Base-by-base conservation (phyloP, 371 early-diverging fungal species). In the Rhizopus arrhizus region DNA sequence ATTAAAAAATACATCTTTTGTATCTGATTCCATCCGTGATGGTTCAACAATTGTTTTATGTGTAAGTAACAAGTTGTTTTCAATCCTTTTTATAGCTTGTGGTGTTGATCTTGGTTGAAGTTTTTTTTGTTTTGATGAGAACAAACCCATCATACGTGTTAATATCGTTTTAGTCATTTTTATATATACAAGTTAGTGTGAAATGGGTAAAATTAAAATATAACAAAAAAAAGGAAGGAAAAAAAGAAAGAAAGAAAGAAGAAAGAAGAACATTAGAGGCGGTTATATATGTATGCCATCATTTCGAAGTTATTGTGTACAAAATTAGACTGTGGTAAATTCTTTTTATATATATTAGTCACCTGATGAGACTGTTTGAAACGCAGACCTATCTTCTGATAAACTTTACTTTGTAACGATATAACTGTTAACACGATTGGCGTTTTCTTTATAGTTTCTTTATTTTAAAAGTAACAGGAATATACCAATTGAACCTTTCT, bases 161-260 rank as follows among this genome's bases (percentile, higher is more conserved):
- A 62, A 43, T 11, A 56, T 33, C 41, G 56, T 51, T 43, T 61
- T 54, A n/a, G 61, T 41, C 61, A 61, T 61, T 48, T 15, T 52
- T 29, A 7, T 56, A 15, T 15, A 15, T 56, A 58, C n/a, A 49
- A 31, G 35, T 22, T 22, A 22, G 22, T 22, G 2, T 28, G 29
- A 22, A 34, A 7, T 31, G 32, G 43, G 49, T n/a, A 35, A 36
- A n/a, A 9, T 12, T n/a, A 34, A 46, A 38, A 54, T 46, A 40
- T n/a, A 48, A 53, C 13, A 56, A 55, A 47, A 31, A 54, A 49
- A 22, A 45, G 46, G 8, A 45, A 34, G n/a, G 11, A 38, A 3
- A 46, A 34, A 13, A 45, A 38, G 0, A 46, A 34, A 13, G 32
- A 56, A 46, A 56, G 33, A 36, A 49, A 34, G 22, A 41, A 41